Evolutionary conservation across 1,284 basidiomycete species (phyloP).

Genomic region (Ustilago hordei): DNA sequence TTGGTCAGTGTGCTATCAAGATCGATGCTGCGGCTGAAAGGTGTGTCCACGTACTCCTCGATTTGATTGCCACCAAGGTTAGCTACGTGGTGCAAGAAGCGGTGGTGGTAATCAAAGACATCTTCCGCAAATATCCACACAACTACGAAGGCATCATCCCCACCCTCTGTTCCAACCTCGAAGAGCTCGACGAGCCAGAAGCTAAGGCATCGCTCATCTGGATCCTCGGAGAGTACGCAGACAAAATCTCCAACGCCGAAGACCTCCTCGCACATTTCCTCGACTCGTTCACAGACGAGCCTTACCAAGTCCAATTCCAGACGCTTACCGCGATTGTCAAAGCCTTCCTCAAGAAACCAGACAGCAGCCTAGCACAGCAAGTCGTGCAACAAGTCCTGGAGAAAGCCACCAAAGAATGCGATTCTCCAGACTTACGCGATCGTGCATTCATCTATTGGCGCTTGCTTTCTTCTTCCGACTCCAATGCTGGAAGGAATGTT

Average conservation of each 20-base stretch:
- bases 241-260: slow-evolving; percentile 94
- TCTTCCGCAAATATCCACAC: slow-evolving; percentile 97
- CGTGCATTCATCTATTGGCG: slow-evolving; percentile 97
- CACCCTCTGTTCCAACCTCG: slow-evolving; percentile 91
- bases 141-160: slow-evolving; percentile 97
- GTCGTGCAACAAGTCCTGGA: slow-evolving; percentile 90
- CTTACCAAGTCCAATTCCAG: slow-evolving; percentile 93
- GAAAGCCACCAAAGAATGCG: slow-evolving; percentile 95
- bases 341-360: slow-evolving; percentile 93
- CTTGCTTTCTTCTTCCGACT: slow-evolving; percentile 85
- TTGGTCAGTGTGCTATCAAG: slow-evolving; percentile 95
- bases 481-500: slow-evolving; percentile 89
- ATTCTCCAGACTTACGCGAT: slow-evolving; percentile 96
- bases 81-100: slow-evolving; percentile 98
- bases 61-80: slow-evolving; percentile 89
- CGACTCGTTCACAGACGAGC: slow-evolving; percentile 91
- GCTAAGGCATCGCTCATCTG: slow-evolving; percentile 97
- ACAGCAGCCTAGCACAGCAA: slow-evolving; percentile 79
- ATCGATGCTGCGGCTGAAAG: slow-evolving; percentile 91
- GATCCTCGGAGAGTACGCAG: slow-evolving; percentile 98
- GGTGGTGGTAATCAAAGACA: slow-evolving; percentile 99
- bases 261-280: slow-evolving; percentile 91
- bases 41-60: slow-evolving; percentile 91
- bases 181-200: slow-evolving; percentile 96
- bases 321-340: slow-evolving; percentile 96